Conservation (phyloP, 345 rosid species). For the Crucihimalaya himalaica region DNA sequence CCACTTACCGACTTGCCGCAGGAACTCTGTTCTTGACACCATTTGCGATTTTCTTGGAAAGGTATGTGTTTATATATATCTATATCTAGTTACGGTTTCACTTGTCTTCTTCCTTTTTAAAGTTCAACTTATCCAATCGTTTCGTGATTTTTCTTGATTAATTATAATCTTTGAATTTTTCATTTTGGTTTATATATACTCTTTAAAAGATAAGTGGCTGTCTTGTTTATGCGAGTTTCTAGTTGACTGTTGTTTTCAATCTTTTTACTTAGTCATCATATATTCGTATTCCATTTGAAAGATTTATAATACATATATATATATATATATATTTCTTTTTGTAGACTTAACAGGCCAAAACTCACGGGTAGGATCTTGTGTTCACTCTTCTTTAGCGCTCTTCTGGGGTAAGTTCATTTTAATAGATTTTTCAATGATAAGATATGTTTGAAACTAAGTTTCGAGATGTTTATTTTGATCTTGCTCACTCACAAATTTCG, state of each 20-base stretch:
- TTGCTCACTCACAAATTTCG: neutral
- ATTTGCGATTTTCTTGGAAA: constrained; percentile 62
- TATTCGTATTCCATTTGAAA: constrained; percentile 11
- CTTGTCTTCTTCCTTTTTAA: neutral
- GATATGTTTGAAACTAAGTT: neutral
- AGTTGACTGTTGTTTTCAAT: constrained; percentile 6
- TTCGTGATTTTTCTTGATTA: constrained; percentile 2
- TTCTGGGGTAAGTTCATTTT: constrained; percentile 46
- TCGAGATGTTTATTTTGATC: neutral
- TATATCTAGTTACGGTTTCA: neutral
- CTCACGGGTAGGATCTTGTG: constrained; percentile 44
- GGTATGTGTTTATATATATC: constrained; percentile 45
- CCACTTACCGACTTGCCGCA: constrained; percentile 63
- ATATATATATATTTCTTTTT: neutral
- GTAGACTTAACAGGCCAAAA: constrained; percentile 50
- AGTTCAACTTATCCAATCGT: neutral
- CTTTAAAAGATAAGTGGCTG: neutral
- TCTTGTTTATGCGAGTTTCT: constrained; percentile 11
- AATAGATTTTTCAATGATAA: neutral
- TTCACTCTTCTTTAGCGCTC: constrained; percentile 52
- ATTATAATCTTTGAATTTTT: neutral
- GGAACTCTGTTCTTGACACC: constrained; percentile 69
- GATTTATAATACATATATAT: neutral
- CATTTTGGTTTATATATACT: neutral
- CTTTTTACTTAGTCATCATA: constrained; percentile 15